A percentile compares a stretch with the other conserved stretches of the same genome.
Evolutionary conservation across 2,329 filamentous ascomycete genomes (phyloP).

Genomic region (Cryphonectria radicalis): DNA sequence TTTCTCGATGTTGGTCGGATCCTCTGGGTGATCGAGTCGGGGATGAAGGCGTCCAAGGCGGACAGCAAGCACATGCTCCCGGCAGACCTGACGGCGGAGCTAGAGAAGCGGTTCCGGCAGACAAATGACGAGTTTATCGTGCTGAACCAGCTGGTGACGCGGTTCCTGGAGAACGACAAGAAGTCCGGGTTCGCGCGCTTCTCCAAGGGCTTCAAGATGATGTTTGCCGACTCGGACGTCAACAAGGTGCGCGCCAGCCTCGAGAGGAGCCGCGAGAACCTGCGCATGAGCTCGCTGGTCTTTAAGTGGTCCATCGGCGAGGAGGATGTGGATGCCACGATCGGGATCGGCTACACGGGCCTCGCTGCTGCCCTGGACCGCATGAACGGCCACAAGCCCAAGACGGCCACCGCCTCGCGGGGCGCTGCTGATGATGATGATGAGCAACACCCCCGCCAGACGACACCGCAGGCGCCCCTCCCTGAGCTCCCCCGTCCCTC

Average conservation of each 20-base stretch:
- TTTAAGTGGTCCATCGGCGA: conserved; percentile 69
- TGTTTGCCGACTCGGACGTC: conserved; percentile 66
- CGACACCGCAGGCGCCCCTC: conserved; percentile 26
- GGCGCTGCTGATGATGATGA: not conserved
- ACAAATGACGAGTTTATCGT: conserved; percentile 65
- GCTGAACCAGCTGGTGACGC: conserved; percentile 65
- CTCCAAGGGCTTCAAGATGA: conserved; percentile 64
- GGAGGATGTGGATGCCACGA: conserved; percentile 60
- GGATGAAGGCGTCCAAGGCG: conserved; percentile 56
- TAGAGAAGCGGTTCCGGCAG: conserved; percentile 66
- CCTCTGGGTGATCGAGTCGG: conserved; percentile 70
- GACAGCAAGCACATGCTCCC: conserved; percentile 55
- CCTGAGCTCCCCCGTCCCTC: conserved; percentile 25
- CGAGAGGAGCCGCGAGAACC: conserved; percentile 60
- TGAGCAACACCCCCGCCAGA: conserved; percentile 8
- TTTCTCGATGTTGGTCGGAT: conserved; percentile 70
- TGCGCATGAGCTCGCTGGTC: conserved; percentile 66
- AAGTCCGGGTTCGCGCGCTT: conserved; percentile 64
- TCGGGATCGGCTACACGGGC: conserved; percentile 70
- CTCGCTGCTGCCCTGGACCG: conserved; percentile 67
- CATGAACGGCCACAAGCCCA: conserved; percentile 36
- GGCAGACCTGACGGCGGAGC: conserved; percentile 63
- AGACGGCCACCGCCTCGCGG: conserved; percentile 26
- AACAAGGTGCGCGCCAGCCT: conserved; percentile 62
- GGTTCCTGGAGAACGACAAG: conserved; percentile 65